Evolutionary conservation across 2,329 filamentous ascomycete genomes (phyloP), one percentile per base, ranked within the genome.

Genomic region (Chaetomium sp.): DNA sequence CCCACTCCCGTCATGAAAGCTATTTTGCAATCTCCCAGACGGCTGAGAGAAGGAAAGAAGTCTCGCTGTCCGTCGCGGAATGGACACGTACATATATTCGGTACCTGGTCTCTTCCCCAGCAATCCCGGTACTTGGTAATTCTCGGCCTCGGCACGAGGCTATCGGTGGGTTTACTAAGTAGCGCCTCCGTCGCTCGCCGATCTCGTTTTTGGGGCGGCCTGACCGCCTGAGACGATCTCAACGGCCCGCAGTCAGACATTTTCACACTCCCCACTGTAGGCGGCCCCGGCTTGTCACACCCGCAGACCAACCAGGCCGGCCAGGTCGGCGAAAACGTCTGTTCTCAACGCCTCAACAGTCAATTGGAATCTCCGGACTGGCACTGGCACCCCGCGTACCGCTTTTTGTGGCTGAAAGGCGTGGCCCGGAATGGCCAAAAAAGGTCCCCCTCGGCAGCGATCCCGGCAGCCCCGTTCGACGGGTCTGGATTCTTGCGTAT

Each of bases 211-310:
- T 38, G 50, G 54, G 58, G 64, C 61, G 54, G 66, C 56, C 66
- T 64, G 66, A 68, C 61, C 54, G 62, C 59, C 61, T 67, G 65
- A 67, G 63, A 63, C 60, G 57, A 67, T 65, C 66, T 65, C 65
- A 65, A 67, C 66, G 63, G 63, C 62, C 66, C 66, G 63, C 51
- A 33, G 61, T 63, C 59, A 65, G 63, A 67, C 66, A 67, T 57
- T 57, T 56, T 23, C 33, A 10, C 60, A 6, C 27, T 60, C 49
- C 35, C 35, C 49, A 33, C 54, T 49, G 47, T 55, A n/a, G 29
- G 13, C 53, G 7, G 29, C 19, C 12, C 25, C 23, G n/a, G 35
- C 12, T n/a, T 25, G 50, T 47, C 19, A n/a, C 27, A 50, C 42
- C 16, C 31, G 12, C n/a, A 23, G n/a, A 7, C 38, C 59, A 31